A percentile compares a stretch with the other conserved stretches of the same genome.
Conservation (phyloP, 2,329 filamentous ascomycete species). For the Ceratocystis diversiconidia region DNA sequence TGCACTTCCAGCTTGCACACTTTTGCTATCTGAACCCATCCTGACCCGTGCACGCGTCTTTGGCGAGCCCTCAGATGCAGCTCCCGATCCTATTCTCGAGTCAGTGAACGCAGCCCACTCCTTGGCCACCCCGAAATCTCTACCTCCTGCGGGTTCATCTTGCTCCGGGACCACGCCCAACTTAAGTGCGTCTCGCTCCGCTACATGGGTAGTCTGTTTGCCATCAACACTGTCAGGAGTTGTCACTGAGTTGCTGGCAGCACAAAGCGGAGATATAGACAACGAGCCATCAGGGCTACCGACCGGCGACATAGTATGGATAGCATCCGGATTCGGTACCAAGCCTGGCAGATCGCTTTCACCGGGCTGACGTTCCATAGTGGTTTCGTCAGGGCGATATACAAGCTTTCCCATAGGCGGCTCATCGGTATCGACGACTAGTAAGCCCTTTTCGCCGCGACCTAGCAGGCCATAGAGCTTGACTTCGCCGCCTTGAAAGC, state of each 20-base stretch:
- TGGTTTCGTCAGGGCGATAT: conserved; percentile 5
- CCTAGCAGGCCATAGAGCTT: conserved; percentile 56
- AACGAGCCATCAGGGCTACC: not conserved
- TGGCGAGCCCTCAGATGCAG: not conserved
- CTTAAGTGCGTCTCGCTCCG: conserved; percentile 1
- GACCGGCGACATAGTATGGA: conserved; percentile 8
- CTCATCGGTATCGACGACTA: conserved; percentile 50
- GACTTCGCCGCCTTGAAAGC: conserved; percentile 50
- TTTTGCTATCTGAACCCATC: not conserved
- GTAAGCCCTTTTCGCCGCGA: conserved; percentile 51
- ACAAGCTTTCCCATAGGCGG: conserved; percentile 34
- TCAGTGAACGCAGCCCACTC: conserved; percentile 6
- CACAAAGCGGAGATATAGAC: not conserved
- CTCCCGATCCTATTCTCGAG: not conserved
- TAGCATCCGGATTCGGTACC: conserved; percentile 9
- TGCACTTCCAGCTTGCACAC: not conserved
- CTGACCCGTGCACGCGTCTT: not conserved
- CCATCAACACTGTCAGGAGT: not conserved
- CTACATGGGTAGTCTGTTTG: not conserved
- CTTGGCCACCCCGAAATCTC: conserved; percentile 4
- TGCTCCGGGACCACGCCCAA: conserved; percentile 16
- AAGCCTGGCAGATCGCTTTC: conserved; percentile 10
- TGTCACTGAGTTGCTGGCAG: not conserved
- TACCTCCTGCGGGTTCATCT: conserved; percentile 12
- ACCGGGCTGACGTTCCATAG: not conserved